Conservation (phyloP, 2,329 filamentous ascomycete genomes). For the Neophaeococcomyces mojaviensis region DNA sequence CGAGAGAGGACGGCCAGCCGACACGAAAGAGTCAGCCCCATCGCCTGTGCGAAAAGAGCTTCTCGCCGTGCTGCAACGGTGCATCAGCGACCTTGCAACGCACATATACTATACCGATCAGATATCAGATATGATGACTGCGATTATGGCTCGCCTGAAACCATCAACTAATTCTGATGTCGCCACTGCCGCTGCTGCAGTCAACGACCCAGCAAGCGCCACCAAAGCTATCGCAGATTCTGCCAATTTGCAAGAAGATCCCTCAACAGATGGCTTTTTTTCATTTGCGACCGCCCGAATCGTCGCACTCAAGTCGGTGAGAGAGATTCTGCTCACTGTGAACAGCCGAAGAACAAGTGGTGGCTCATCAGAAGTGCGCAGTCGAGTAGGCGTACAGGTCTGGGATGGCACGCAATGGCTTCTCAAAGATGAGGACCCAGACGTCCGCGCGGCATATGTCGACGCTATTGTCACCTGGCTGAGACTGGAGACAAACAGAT, state of each 20-base stretch:
- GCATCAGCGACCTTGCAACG: constrained; percentile 83
- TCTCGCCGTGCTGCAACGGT: constrained; percentile 64
- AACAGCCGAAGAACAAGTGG: constrained; percentile 58
- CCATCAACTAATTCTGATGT: constrained; percentile 46
- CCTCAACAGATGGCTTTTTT: constrained; percentile 52
- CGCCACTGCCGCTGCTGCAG: constrained; percentile 39
- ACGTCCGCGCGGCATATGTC: constrained; percentile 76
- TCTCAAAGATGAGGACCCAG: constrained; percentile 67
- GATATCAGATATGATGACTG: constrained; percentile 84
- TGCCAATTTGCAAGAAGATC: constrained; percentile 45
- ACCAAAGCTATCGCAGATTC: constrained; percentile 42
- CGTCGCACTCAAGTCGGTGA: constrained; percentile 69
- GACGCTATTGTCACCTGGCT: constrained; percentile 82
- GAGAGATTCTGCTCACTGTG: constrained; percentile 72
- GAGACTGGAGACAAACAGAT: constrained; percentile 63
- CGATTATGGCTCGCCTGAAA: constrained; percentile 70
- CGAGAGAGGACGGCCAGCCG: constrained; percentile 7
- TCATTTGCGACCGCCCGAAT: constrained; percentile 54
- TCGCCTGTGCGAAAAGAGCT: constrained; percentile 53
- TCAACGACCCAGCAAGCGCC: constrained; percentile 44
- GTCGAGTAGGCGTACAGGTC: constrained; percentile 67
- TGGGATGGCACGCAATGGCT: constrained; percentile 99
- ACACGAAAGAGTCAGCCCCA: constrained; percentile 38
- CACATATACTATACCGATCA: constrained; percentile 97
- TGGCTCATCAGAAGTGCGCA: constrained; percentile 60